Evolutionary conservation across 192 early-diverging fungal species (phyloP).

Genomic region (Backusella psychrophila): DNA sequence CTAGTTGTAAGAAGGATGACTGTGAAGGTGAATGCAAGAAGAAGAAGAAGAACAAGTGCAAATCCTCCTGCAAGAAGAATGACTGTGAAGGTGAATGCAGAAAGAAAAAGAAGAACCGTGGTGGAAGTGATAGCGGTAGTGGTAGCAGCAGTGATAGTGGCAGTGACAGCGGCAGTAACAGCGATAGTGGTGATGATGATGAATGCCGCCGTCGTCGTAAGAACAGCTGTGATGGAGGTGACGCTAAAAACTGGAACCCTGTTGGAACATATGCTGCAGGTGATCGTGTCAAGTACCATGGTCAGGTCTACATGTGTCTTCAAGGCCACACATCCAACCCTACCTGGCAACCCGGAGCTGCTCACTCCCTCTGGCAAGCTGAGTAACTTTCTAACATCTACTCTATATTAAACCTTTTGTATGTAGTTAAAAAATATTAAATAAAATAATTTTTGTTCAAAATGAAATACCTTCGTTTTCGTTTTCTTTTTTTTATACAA

Average conservation of each 20-base stretch:
- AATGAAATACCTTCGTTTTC: not conserved
- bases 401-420: not conserved
- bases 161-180: not conserved
- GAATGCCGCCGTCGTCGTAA: conserved; percentile 15
- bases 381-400: conserved; percentile 18
- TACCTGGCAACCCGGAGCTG: conserved; percentile 45
- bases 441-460: not conserved
- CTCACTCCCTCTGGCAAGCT: conserved; percentile 47
- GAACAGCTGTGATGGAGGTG: not conserved
- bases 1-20: not conserved
- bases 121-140: conserved; percentile 11
- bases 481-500: too few species aligned
- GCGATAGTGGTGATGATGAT: conserved; percentile 9
- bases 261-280: conserved; percentile 47
- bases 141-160: not conserved
- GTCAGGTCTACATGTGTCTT: conserved; percentile 43
- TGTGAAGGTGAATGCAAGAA: conserved; percentile 6
- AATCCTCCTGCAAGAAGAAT: not conserved
- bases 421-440: not conserved
- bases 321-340: conserved; percentile 46
- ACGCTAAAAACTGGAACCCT: conserved; percentile 39
- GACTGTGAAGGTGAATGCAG: not conserved
- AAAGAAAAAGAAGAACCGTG: conserved; percentile 20
- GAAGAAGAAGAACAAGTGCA: not conserved
- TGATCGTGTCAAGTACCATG: conserved; percentile 47